phyloP scores from a whole-genome alignment of 2,329 filamentous ascomycete genomes.

The Ophiostoma himal-ulmi region DNA sequence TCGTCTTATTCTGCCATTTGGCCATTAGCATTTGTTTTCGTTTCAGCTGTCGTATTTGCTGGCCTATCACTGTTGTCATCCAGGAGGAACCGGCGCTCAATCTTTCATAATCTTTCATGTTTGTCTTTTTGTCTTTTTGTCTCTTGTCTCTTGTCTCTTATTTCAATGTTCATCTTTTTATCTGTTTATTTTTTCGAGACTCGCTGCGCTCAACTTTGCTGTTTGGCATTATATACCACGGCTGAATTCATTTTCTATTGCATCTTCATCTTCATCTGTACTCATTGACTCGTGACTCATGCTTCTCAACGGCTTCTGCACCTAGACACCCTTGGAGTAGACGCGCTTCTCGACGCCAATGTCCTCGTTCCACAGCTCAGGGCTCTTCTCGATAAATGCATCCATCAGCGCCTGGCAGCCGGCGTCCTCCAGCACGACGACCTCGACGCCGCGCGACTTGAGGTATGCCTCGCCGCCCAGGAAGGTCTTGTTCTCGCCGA shows the following conservation, averaged over 20 bases:
- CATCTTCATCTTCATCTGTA: too few relatives aligned
- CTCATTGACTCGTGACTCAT: background rate
- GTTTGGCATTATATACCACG: conserved; percentile 5
- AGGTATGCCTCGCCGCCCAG: conserved; percentile 68
- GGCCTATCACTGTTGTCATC: background rate
- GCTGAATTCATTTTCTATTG: too few relatives aligned
- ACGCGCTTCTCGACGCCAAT: conserved; percentile 46
- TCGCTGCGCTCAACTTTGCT: background rate
- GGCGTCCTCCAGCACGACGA: conserved; percentile 61
- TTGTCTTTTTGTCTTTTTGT: too few relatives aligned
- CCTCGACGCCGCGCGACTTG: conserved; percentile 61
- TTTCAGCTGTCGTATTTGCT: background rate
- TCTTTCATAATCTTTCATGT: background rate
- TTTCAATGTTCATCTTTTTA: too few relatives aligned
- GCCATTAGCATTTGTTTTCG: background rate
- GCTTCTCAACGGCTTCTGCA: background rate
- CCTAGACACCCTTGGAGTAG: conserved; percentile 34
- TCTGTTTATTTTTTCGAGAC: too few relatives aligned
- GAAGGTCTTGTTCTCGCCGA: conserved; percentile 73
- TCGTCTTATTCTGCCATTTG: background rate
- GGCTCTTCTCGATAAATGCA: conserved; percentile 65
- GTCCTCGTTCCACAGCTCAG: conserved; percentile 63
- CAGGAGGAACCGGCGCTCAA: background rate
- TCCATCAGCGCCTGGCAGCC: conserved; percentile 66
- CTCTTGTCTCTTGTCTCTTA: too few relatives aligned